phyloP scores from a whole-genome alignment of 2,329 filamentous ascomycete species.

The Aaosphaeria arxii region DNA sequence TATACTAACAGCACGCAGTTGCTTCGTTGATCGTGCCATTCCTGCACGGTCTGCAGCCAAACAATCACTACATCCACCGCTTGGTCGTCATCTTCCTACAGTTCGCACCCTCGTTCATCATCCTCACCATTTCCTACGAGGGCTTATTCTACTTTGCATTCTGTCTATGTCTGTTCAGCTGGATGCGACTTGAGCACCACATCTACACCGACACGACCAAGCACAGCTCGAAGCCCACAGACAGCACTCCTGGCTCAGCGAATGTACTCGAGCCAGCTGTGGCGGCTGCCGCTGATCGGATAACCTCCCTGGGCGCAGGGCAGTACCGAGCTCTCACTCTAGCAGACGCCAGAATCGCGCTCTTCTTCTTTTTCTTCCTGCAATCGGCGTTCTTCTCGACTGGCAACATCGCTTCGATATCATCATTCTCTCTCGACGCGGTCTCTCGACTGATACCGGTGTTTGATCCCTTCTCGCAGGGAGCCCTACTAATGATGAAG shows the following conservation, averaged over 20 bases:
- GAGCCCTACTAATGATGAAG: conserved; percentile 81
- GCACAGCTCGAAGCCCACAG: conserved; percentile 7
- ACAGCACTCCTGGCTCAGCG: conserved; percentile 12
- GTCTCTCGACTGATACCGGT: conserved; percentile 84
- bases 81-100: conserved; percentile 86
- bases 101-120: conserved; percentile 90
- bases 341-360: conserved; percentile 79
- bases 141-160: conserved; percentile 94
- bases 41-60: conserved; percentile 75
- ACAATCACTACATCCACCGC: conserved; percentile 85
- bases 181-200: conserved; percentile 88
- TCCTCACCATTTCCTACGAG: conserved; percentile 96
- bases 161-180: conserved; percentile 74
- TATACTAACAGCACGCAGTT: conserved; percentile 49
- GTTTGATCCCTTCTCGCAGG: conserved; percentile 92
- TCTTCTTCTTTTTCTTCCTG: conserved; percentile 93
- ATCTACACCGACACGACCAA: conserved; percentile 53
- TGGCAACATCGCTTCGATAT: conserved; percentile 91
- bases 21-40: conserved; percentile 76
- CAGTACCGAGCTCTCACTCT: conserved; percentile 68
- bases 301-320: conserved; percentile 27
- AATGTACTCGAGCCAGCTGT: conserved; percentile 39
- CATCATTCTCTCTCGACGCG: conserved; percentile 88
- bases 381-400: conserved; percentile 97
- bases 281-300: conserved; percentile 30